A percentile compares a stretch with the other conserved stretches of the same genome.
phyloP scores from a whole-genome alignment of 352 stramenopile genomes.

The Elongisporangium undulatum region DNA sequence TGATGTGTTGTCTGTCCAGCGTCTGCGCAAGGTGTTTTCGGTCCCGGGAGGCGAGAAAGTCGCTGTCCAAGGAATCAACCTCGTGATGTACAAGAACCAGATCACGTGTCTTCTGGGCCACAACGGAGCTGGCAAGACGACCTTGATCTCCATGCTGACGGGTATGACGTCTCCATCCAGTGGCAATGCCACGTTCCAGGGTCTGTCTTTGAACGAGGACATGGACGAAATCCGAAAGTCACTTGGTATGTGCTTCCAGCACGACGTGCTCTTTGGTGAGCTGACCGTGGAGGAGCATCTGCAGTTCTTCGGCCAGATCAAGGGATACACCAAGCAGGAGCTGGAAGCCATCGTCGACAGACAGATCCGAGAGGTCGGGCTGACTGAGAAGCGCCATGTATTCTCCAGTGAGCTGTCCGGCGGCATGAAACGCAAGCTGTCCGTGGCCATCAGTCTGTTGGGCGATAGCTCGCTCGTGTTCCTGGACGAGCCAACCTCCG shows the following conservation, averaged over 20 bases:
- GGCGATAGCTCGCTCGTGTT: conserved; percentile 76
- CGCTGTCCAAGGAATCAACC: conserved; percentile 79
- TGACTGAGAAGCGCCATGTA: conserved; percentile 51
- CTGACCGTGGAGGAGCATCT: conserved; percentile 77
- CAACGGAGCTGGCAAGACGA: conserved; percentile 80
- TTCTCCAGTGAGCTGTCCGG: conserved; percentile 52
- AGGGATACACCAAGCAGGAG: conserved; percentile 34
- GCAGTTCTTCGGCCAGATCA: conserved; percentile 56
- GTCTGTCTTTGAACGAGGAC: conserved; percentile 51
- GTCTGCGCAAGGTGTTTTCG: conserved; percentile 71
- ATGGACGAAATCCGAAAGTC: conserved; percentile 55
- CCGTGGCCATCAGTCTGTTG: conserved; percentile 83
- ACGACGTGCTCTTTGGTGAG: conserved; percentile 78
- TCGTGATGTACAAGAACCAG: conserved; percentile 76
- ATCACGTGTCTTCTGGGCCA: conserved; percentile 75
- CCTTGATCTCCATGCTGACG: conserved; percentile 74
- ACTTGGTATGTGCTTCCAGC: conserved; percentile 72
- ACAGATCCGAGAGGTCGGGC: conserved; percentile 47
- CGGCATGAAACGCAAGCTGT: conserved; percentile 90
- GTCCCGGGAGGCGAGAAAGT: conserved; percentile 78
- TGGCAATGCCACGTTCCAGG: conserved; percentile 49
- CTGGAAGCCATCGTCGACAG: conserved; percentile 26
- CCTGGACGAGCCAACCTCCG: conserved; percentile 88
- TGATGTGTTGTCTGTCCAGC: conserved; percentile 44
- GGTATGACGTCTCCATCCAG: conserved; percentile 41